These are phyloP conservation scores for Psilocybe tampanensis DNA, from an alignment of 768 basidiomycete species.

Conservation along the genomic window DNA sequence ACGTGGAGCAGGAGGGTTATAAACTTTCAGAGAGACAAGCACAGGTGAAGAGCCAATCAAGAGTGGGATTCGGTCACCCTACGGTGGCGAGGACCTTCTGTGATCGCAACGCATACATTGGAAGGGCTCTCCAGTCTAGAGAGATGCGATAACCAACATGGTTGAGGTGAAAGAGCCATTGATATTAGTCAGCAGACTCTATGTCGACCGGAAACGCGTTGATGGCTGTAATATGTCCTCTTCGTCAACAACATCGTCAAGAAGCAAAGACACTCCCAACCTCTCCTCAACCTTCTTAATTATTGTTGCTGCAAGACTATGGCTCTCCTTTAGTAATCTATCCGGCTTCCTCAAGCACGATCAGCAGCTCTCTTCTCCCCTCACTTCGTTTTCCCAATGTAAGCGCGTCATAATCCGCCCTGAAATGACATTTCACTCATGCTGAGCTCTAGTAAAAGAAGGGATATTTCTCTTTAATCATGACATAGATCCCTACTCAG, in stretches of 20 bases:
- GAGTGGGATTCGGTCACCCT: slow-evolving; percentile 73
- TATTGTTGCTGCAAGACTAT: slow-evolving; percentile 50
- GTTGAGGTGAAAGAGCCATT: too few species aligned
- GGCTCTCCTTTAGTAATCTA: slow-evolving; percentile 53
- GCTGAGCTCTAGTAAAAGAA: slow-evolving; percentile 69
- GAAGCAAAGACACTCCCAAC: slow-evolving; percentile 6
- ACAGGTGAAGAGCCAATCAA: too few species aligned
- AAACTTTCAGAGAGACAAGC: too few species aligned
- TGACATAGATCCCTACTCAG: slow-evolving; percentile 86
- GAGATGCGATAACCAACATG: not conserved
- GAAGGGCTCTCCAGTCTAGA: slow-evolving; percentile 77
- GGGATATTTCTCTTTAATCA: slow-evolving; percentile 81
- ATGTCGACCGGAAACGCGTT: too few species aligned
- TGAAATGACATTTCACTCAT: slow-evolving; percentile 12
- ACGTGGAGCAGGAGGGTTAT: too few species aligned
- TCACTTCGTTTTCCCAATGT: slow-evolving; percentile 82
- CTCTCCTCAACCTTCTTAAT: slow-evolving; percentile 34
- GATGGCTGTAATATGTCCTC: too few species aligned
- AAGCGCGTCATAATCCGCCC: slow-evolving; percentile 15
- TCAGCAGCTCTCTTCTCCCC: slow-evolving; percentile 77
- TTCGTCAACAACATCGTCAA: slow-evolving; percentile 20
- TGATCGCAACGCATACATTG: slow-evolving; percentile 85
- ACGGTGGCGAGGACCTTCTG: slow-evolving; percentile 76
- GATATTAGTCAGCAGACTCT: too few species aligned
- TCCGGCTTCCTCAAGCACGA: slow-evolving; percentile 61